Percentiles rank a stretch among this genome's conserved stretches.
Conservation (phyloP, 2,329 filamentous ascomycete species). For the Alternaria triticina region DNA sequence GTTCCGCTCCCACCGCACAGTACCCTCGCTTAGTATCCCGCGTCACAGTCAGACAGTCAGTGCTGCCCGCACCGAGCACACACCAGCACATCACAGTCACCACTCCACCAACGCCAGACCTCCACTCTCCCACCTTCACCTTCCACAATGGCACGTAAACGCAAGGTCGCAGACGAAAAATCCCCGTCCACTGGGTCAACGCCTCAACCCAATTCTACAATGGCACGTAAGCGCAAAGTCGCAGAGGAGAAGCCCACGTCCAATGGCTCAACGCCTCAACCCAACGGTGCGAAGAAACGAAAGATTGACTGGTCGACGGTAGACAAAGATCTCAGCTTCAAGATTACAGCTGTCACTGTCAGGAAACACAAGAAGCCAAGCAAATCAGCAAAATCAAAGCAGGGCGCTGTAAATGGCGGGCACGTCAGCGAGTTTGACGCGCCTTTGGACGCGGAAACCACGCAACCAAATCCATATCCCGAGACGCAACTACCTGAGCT, state of each 20-base stretch:
- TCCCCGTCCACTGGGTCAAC: not conserved
- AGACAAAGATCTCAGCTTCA: conserved; percentile 25
- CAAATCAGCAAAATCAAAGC: conserved; percentile 4
- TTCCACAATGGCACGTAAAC: conserved; percentile 11
- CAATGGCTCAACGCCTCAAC: not conserved
- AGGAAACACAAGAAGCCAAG: conserved; percentile 3
- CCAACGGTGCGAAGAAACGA: conserved; percentile 10
- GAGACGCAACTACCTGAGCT: conserved; percentile 18
- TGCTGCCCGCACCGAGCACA: not conserved
- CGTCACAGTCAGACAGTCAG: not conserved
- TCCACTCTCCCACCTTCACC: not conserved
- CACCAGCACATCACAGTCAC: not conserved
- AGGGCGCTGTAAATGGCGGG: not conserved
- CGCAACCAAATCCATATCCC: conserved; percentile 26
- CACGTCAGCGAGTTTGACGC: not conserved
- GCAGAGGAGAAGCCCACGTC: not conserved
- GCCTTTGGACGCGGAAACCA: conserved; percentile 12
- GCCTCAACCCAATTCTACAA: not conserved
- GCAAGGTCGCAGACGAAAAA: not conserved
- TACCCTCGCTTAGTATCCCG: not conserved
- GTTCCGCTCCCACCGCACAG: not conserved
- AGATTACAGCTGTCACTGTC: conserved; percentile 6
- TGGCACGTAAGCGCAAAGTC: conserved; percentile 14
- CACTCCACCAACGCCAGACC: not conserved
- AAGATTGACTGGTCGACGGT: conserved; percentile 22